Evolutionary conservation across 768 basidiomycete species (phyloP).

Genomic region (Pseudohyphozyma bogoriensis): DNA sequence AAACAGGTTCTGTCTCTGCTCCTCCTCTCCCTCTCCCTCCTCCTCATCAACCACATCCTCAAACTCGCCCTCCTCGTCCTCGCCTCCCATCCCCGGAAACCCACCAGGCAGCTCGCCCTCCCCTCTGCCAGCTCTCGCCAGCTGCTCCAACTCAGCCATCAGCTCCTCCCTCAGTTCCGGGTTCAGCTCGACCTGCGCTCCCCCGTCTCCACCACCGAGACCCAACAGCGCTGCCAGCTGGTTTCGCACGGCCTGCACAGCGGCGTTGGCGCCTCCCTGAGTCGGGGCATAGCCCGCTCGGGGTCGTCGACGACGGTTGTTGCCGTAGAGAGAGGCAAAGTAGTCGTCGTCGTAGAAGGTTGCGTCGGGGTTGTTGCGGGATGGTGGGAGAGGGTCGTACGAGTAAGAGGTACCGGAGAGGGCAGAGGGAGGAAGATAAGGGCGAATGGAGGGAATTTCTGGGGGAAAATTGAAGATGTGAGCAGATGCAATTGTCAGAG

Average conservation of each 20-base stretch:
- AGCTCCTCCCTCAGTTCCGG: slow-evolving; percentile 21
- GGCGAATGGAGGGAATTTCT: slow-evolving; percentile 20
- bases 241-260: slow-evolving; percentile 11
- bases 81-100: slow-evolving; percentile 33
- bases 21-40: slow-evolving; percentile 24
- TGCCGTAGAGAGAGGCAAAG: slow-evolving; percentile 45
- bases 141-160: slow-evolving; percentile 19
- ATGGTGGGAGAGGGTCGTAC: slow-evolving; percentile 81
- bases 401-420: slow-evolving; percentile 50
- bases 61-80: slow-evolving; percentile 30
- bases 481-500: too few relatives aligned
- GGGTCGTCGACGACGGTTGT: background rate
- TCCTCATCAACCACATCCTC: slow-evolving; percentile 11
- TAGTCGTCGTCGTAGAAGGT: slow-evolving; percentile 63
- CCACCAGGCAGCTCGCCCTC: slow-evolving; percentile 36
- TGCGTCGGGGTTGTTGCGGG: slow-evolving; percentile 43
- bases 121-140: slow-evolving; percentile 10
- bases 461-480: background rate
- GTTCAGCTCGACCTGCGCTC: slow-evolving; percentile 12
- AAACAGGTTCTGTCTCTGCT: slow-evolving; percentile 5
- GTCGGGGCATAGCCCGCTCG: background rate
- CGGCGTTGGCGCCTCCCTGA: background rate
- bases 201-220: slow-evolving; percentile 10
- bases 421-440: slow-evolving; percentile 29
- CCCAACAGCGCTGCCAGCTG: slow-evolving; percentile 13